These are phyloP conservation scores for Chaetomium cochliodes DNA, from an alignment of 495 filamentous ascomycete genomes.

Conservation along the genomic window DNA sequence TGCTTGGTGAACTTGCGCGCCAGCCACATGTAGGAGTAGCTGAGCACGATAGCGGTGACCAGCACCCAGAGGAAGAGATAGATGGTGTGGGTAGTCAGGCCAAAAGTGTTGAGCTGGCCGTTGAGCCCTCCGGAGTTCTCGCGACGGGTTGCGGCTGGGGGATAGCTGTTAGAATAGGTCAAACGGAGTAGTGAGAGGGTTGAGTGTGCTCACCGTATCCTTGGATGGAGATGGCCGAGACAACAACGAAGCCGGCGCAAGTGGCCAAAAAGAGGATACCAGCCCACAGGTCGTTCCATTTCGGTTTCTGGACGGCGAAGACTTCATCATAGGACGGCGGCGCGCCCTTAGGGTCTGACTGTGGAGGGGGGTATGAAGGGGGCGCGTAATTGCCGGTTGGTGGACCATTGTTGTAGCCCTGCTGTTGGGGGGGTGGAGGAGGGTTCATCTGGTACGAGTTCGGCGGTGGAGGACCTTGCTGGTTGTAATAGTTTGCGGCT, in stretches of 20 bases:
- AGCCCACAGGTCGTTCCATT: conserved; percentile 87
- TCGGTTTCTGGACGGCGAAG: conserved; percentile 77
- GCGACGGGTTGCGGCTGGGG: conserved; percentile 52
- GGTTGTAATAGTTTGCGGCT: conserved; percentile 29
- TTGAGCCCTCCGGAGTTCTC: conserved; percentile 76
- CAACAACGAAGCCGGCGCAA: conserved; percentile 71
- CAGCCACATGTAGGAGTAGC: conserved; percentile 70
- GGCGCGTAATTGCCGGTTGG: conserved; percentile 21
- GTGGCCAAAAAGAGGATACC: conserved; percentile 74
- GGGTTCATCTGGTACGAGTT: conserved; percentile 33
- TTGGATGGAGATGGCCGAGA: conserved; percentile 73
- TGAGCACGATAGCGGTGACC: conserved; percentile 66
- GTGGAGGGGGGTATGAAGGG: conserved; percentile 24
- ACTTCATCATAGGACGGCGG: conserved; percentile 71
- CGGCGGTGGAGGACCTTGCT: conserved; percentile 27
- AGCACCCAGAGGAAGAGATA: conserved; percentile 80
- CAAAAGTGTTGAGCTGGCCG: conserved; percentile 61
- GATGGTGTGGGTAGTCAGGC: conserved; percentile 79
- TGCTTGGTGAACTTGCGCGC: conserved; percentile 83
- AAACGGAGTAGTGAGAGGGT: background rate
- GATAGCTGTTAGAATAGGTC: background rate
- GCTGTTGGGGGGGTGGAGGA: conserved; percentile 24
- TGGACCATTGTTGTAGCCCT: conserved; percentile 21
- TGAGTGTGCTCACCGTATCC: conserved; percentile 58
- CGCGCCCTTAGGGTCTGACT: conserved; percentile 25